phyloP scores from a whole-genome alignment of 768 basidiomycete genomes.

The Sporobolomyces roseus region DNA sequence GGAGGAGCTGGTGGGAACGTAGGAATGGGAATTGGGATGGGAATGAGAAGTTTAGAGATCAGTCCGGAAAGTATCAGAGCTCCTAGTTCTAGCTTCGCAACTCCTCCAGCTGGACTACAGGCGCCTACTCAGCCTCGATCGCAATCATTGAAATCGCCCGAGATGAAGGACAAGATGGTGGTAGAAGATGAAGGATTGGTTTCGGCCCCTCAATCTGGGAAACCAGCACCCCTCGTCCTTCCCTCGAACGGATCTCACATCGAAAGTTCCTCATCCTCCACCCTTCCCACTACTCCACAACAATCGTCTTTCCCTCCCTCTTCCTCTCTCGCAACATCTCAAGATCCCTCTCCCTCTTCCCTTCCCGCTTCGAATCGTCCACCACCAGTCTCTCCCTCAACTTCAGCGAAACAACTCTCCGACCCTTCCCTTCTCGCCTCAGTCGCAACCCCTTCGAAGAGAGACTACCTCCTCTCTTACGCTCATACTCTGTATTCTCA shows the following conservation, averaged over 20 bases:
- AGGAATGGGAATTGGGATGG: not conserved
- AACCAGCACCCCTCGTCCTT: too few relatives aligned
- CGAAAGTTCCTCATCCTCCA: too few relatives aligned
- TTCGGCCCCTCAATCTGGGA: not conserved
- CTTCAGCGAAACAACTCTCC: not conserved
- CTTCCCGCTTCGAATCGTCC: not conserved
- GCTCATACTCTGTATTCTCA: slow-evolving; percentile 38
- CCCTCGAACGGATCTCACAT: too few relatives aligned
- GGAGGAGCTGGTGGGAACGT: not conserved
- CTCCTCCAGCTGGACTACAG: slow-evolving; percentile 6
- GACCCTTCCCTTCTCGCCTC: slow-evolving; percentile 14
- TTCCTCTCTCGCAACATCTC: not conserved
- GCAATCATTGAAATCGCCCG: not conserved
- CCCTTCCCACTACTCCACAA: not conserved
- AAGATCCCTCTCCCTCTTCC: not conserved
- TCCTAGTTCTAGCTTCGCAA: slow-evolving; percentile 15
- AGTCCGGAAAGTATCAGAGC: slow-evolving; percentile 19
- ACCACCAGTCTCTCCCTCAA: not conserved
- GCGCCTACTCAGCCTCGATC: not conserved
- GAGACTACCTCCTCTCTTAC: slow-evolving; percentile 39
- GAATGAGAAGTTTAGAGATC: slow-evolving; percentile 15
- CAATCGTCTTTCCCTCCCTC: not conserved
- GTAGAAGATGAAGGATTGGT: slow-evolving; percentile 15
- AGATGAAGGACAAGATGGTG: slow-evolving; percentile 13
- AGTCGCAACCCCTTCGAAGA: slow-evolving; percentile 20